These are phyloP conservation scores for Aspergillus latus DNA, from an alignment of 2,329 filamentous ascomycete genomes.

Conservation along the genomic window DNA sequence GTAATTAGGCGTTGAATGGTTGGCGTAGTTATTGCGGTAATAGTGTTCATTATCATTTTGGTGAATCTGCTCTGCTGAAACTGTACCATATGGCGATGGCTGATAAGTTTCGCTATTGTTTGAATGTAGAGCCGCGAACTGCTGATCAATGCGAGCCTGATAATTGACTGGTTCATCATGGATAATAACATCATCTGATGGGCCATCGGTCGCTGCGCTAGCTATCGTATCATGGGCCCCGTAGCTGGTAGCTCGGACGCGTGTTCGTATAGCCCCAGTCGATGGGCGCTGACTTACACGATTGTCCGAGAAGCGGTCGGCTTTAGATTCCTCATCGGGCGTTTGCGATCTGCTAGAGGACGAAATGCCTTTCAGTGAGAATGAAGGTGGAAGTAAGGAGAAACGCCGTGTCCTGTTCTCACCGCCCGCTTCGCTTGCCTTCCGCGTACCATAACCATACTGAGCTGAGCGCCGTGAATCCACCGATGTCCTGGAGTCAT, in stretches of 20 bases:
- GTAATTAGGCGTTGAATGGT: slow-evolving; percentile 39
- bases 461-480: slow-evolving; percentile 75
- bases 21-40: slow-evolving; percentile 30
- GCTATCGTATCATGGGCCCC: slow-evolving; percentile 33
- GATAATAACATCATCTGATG: slow-evolving; percentile 25
- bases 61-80: slow-evolving; percentile 34
- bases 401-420: slow-evolving; percentile 66
- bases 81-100: slow-evolving; percentile 28
- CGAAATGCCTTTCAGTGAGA: slow-evolving; percentile 65
- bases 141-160: slow-evolving; percentile 43
- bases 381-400: slow-evolving; percentile 65
- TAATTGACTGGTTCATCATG: slow-evolving; percentile 38
- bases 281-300: slow-evolving; percentile 35
- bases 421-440: slow-evolving; percentile 65
- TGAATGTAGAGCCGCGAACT: slow-evolving; percentile 42
- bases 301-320: slow-evolving; percentile 37
- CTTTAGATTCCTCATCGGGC: slow-evolving; percentile 44
- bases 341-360: slow-evolving; percentile 54
- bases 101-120: slow-evolving; percentile 32
- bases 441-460: slow-evolving; percentile 63
- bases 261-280: slow-evolving; percentile 33
- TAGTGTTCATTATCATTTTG: slow-evolving; percentile 34
- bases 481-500: slow-evolving; percentile 63
- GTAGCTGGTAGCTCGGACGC: slow-evolving; percentile 34
- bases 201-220: slow-evolving; percentile 29